Percentiles rank a stretch among this genome's conserved stretches.
Conservation (phyloP, 1,139 yeast species). For the Hyphopichia khmerensis region DNA sequence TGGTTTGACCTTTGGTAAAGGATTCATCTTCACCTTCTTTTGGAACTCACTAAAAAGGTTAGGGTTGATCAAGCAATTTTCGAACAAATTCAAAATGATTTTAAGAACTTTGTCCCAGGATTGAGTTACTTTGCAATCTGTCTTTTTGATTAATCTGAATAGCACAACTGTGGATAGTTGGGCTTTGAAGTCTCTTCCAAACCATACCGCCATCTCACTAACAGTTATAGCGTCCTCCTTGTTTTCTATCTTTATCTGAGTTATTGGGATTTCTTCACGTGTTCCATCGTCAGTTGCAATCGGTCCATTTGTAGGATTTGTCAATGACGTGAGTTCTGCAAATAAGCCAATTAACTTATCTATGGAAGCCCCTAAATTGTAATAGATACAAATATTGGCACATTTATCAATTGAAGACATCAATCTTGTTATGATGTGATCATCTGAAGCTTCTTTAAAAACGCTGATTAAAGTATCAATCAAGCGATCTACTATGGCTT, state of each 20-base stretch:
- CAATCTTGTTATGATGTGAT: constrained; percentile 81
- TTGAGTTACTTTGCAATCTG: constrained; percentile 44
- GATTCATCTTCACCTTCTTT: constrained; percentile 46
- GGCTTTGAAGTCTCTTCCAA: constrained; percentile 90
- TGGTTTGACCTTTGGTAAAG: constrained; percentile 63
- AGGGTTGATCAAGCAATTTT: constrained; percentile 70
- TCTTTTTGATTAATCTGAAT: constrained; percentile 70
- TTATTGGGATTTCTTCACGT: constrained; percentile 48
- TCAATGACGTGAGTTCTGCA: constrained; percentile 61
- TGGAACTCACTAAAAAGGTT: constrained; percentile 68
- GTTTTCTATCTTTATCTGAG: constrained; percentile 49
- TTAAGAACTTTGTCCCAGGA: constrained; percentile 65
- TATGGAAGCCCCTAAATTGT: constrained; percentile 53
- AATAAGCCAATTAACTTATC: constrained; percentile 66
- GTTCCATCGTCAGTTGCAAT: constrained; percentile 29
- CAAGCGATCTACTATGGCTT: constrained; percentile 57
- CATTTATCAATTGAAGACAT: constrained; percentile 86
- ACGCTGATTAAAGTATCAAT: constrained; percentile 71
- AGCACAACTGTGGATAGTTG: constrained; percentile 85
- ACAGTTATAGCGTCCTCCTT: constrained; percentile 64
- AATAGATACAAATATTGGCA: constrained; percentile 70
- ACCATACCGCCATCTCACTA: constrained; percentile 75
- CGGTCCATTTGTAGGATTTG: constrained; percentile 19
- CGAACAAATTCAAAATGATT: constrained; percentile 64
- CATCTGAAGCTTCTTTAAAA: constrained; percentile 87